Evolutionary conservation across 2,329 filamentous ascomycete genomes (phyloP).

Genomic region (Ceratocystis lukuohia): DNA sequence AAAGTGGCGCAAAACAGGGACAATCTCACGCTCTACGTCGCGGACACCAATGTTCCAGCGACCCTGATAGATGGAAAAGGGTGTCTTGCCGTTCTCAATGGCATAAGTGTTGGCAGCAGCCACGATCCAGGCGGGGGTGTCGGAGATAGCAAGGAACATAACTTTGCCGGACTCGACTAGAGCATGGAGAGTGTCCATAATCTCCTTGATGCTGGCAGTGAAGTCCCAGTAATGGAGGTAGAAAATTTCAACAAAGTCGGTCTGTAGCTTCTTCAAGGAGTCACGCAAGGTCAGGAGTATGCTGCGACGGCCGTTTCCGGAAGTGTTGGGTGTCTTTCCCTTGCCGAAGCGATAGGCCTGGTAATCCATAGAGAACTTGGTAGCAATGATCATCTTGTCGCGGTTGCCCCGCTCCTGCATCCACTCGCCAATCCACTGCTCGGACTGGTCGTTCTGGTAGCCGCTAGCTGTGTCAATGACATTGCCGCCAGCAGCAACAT

Average conservation of each 20-base stretch:
- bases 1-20: slow-evolving; percentile 31
- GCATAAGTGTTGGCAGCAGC: slow-evolving; percentile 30
- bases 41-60: slow-evolving; percentile 27
- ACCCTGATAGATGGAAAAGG: slow-evolving; percentile 31
- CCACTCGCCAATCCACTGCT: slow-evolving; percentile 46
- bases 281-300: slow-evolving; percentile 32
- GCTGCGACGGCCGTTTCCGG: slow-evolving; percentile 32
- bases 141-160: slow-evolving; percentile 31
- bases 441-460: slow-evolving; percentile 46
- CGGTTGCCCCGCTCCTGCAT: slow-evolving; percentile 36
- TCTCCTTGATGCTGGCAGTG: slow-evolving; percentile 30
- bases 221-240: slow-evolving; percentile 36
- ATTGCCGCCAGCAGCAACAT: slow-evolving; percentile 45
- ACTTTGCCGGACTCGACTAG: slow-evolving; percentile 32
- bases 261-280: slow-evolving; percentile 34
- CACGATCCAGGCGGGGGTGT: slow-evolving; percentile 32
- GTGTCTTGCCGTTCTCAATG: slow-evolving; percentile 26
- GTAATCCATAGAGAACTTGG: slow-evolving; percentile 43
- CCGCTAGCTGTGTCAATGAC: slow-evolving; percentile 53
- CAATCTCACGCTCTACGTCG: slow-evolving; percentile 31
- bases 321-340: slow-evolving; percentile 29
- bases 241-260: slow-evolving; percentile 33
- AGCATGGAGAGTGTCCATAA: slow-evolving; percentile 32
- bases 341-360: slow-evolving; percentile 28
- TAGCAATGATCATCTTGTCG: slow-evolving; percentile 41